Percentiles rank a stretch among this genome's conserved stretches.
These are phyloP conservation scores for Trypanosoma lewisi DNA, from an alignment of 208 protist genomes.

Conservation along the genomic window DNA sequence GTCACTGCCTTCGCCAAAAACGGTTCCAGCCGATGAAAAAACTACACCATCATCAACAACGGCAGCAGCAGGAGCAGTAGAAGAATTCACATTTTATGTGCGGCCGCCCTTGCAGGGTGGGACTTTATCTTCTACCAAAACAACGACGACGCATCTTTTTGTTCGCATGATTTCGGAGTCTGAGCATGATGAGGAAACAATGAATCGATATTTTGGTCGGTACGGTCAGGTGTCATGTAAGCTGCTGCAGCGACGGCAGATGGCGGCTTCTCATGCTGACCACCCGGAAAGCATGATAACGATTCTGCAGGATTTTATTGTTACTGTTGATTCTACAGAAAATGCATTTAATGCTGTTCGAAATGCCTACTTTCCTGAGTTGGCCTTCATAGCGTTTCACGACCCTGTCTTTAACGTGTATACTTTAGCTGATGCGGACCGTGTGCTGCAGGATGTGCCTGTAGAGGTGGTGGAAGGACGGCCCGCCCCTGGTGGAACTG, in stretches of 20 bases:
- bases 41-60: too few species aligned
- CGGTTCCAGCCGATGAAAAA: slow-evolving; percentile 10
- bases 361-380: slow-evolving; percentile 77
- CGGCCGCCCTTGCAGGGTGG: slow-evolving; percentile 20
- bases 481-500: neutral
- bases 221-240: slow-evolving; percentile 79
- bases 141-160: slow-evolving; percentile 41
- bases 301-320: slow-evolving; percentile 82
- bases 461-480: slow-evolving; percentile 20
- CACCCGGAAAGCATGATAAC: neutral
- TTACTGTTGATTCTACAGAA: slow-evolving; percentile 65
- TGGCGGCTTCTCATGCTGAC: slow-evolving; percentile 15
- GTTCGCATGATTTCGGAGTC: slow-evolving; percentile 76
- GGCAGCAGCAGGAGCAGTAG: too few species aligned
- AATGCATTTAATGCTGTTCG: slow-evolving; percentile 72
- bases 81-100: slow-evolving; percentile 38
- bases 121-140: neutral
- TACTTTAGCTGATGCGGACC: slow-evolving; percentile 54
- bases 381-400: slow-evolving; percentile 77
- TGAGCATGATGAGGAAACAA: slow-evolving; percentile 74
- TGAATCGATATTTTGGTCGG: slow-evolving; percentile 88
- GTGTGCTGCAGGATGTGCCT: slow-evolving; percentile 31
- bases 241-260: slow-evolving; percentile 37
- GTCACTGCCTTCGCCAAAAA: neutral
- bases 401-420: slow-evolving; percentile 54